Conservation (phyloP, 331 rosid species). For the Erythrophleum ivorense region DNA sequence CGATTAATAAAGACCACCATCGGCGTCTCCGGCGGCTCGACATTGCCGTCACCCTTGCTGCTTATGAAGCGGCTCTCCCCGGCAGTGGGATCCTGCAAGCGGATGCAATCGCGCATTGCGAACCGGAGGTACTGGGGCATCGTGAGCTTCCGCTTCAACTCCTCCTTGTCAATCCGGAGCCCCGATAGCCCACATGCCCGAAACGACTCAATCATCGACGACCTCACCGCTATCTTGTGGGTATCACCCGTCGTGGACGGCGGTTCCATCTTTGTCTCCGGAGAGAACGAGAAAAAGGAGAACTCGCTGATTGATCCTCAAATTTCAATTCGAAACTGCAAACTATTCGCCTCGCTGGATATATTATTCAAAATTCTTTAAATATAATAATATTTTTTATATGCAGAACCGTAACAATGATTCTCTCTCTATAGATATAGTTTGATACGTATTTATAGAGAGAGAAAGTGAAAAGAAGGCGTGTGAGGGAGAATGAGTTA, state of each 20-base stretch:
- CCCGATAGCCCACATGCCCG: constrained; percentile 74
- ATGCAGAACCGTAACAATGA: neutral
- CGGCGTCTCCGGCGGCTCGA: constrained; percentile 57
- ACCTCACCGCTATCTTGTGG: constrained; percentile 56
- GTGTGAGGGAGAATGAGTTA: neutral
- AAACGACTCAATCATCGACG: constrained; percentile 79
- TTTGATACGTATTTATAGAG: neutral
- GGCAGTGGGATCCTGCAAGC: constrained; percentile 66
- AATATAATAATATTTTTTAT: neutral
- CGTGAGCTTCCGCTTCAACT: constrained; percentile 63
- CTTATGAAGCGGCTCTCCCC: constrained; percentile 61
- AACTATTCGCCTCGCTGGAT: neutral
- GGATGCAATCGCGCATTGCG: constrained; percentile 90
- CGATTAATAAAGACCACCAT: constrained; percentile 87
- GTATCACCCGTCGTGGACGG: constrained; percentile 57
- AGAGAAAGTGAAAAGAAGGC: neutral
- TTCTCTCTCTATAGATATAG: neutral
- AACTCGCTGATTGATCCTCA: neutral
- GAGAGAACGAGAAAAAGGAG: neutral
- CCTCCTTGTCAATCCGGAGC: constrained; percentile 76
- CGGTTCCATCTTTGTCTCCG: constrained; percentile 56
- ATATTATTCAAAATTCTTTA: neutral
- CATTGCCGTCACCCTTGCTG: constrained; percentile 32
- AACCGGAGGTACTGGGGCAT: constrained; percentile 85
- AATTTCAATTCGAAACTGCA: neutral